A percentile compares a stretch with the other conserved stretches of the same genome.
Evolutionary conservation across 2,329 filamentous ascomycete genomes (phyloP).

Genomic region (Camptophora hylomeconis): DNA sequence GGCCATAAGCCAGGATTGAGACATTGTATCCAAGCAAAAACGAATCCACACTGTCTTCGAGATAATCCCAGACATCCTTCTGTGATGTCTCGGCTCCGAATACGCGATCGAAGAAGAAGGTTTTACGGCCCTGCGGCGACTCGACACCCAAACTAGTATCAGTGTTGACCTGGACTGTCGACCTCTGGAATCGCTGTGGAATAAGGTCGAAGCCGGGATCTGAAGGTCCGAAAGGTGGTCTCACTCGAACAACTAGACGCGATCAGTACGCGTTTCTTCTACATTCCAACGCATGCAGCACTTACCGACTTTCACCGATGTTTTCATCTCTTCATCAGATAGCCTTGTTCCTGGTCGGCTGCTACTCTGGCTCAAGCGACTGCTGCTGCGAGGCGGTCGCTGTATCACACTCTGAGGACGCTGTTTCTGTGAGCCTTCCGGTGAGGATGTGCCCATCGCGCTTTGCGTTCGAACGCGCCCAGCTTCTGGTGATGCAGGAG

Average conservation of each 20-base stretch:
- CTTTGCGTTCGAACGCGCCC: conserved; percentile 12
- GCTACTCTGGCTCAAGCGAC: conserved; percentile 66
- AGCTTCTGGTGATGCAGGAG: conserved; percentile 16
- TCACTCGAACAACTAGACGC: conserved; percentile 69
- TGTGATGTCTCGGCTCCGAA: conserved; percentile 75
- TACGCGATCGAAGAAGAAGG: conserved; percentile 94
- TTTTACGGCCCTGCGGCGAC: conserved; percentile 78
- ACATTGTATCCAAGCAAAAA: conserved; percentile 98
- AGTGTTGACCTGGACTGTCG: conserved; percentile 81
- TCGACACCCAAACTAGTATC: conserved; percentile 79
- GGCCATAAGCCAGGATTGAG: conserved; percentile 88
- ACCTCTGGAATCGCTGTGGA: conserved; percentile 83
- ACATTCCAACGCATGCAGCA: conserved; percentile 1
- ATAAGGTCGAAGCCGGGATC: conserved; percentile 94
- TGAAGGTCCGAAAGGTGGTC: conserved; percentile 66
- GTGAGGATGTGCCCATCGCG: conserved; percentile 15
- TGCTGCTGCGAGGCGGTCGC: conserved; percentile 62
- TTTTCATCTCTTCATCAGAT: conserved; percentile 81
- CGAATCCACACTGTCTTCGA: conserved; percentile 75
- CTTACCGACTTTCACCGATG: conserved; percentile 92
- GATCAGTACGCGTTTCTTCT: not conserved
- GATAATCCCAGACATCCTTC: conserved; percentile 86
- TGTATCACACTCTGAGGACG: conserved; percentile 74
- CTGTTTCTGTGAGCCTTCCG: conserved; percentile 25
- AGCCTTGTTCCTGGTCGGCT: conserved; percentile 61